Conservation (phyloP, 2,329 filamentous ascomycete species). For the Paraconiothyrium brasiliense region DNA sequence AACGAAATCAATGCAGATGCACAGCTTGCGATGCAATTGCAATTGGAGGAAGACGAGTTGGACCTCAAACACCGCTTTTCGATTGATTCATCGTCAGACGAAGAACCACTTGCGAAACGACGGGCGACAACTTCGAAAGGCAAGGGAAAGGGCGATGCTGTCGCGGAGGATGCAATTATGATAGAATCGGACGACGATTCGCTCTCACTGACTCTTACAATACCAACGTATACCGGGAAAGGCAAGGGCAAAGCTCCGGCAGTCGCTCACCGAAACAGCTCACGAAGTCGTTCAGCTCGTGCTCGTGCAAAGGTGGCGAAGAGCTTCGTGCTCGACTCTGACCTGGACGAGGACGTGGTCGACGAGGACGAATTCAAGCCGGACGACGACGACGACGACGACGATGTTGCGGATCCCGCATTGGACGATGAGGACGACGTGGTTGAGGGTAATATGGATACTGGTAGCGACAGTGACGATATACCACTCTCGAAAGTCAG, state of each 20-base stretch:
- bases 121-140: slow-evolving; percentile 28
- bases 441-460: slow-evolving; percentile 16
- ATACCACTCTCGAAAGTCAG: slow-evolving; percentile 33
- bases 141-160: slow-evolving; percentile 30
- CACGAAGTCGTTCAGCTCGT: slow-evolving; percentile 32
- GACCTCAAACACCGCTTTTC: slow-evolving; percentile 14
- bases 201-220: slow-evolving; percentile 16
- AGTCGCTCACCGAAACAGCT: slow-evolving; percentile 17
- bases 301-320: slow-evolving; percentile 31
- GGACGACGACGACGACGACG: slow-evolving; percentile 33
- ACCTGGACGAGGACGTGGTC: slow-evolving; percentile 32
- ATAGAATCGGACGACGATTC: slow-evolving; percentile 22
- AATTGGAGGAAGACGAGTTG: slow-evolving; percentile 60
- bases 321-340: slow-evolving; percentile 27
- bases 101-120: slow-evolving; percentile 28
- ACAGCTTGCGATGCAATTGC: slow-evolving; percentile 65
- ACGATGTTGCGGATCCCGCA: slow-evolving; percentile 22
- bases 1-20: slow-evolving; percentile 57
- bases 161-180: slow-evolving; percentile 16
- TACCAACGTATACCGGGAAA: slow-evolving; percentile 32
- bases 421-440: slow-evolving; percentile 28
- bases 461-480: slow-evolving; percentile 37
- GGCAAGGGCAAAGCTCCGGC: slow-evolving; percentile 39
- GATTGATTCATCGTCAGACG: slow-evolving; percentile 44
- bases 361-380: slow-evolving; percentile 40